A percentile compares a stretch with the other conserved stretches of the same genome.
phyloP scores from a whole-genome alignment of 2,329 filamentous ascomycete species.

The Fusarium succisae region DNA sequence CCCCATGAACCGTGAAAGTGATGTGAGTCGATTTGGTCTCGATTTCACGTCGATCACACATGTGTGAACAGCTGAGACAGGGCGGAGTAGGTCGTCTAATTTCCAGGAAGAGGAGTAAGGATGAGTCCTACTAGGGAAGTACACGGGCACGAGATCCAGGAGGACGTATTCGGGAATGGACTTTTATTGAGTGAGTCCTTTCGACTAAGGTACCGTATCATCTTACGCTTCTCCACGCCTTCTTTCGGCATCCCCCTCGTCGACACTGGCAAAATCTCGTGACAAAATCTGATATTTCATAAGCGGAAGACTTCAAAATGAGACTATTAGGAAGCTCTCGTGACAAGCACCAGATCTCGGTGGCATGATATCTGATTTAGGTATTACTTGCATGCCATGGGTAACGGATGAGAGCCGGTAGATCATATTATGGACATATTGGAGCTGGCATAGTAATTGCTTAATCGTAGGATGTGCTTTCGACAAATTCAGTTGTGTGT shows the following conservation, averaged over 20 bases:
- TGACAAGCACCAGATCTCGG: background rate
- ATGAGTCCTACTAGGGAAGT: background rate
- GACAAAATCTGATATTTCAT: background rate
- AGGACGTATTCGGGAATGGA: background rate
- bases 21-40: conserved; percentile 3
- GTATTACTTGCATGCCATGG: background rate
- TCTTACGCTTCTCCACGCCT: conserved; percentile 1
- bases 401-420: background rate
- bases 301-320: background rate
- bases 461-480: background rate
- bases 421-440: background rate
- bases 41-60: background rate
- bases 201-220: background rate
- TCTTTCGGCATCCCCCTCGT: background rate
- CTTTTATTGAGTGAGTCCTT: background rate
- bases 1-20: conserved; percentile 25
- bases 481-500: background rate
- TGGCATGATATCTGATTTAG: conserved; percentile 1
- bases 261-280: background rate
- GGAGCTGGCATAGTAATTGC: background rate
- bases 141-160: background rate
- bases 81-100: background rate
- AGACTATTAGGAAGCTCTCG: background rate
- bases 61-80: background rate
- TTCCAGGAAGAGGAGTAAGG: background rate